These are phyloP conservation scores for Penicillium sp. DNA, from an alignment of 2,329 filamentous ascomycete genomes.

Conservation along the genomic window DNA sequence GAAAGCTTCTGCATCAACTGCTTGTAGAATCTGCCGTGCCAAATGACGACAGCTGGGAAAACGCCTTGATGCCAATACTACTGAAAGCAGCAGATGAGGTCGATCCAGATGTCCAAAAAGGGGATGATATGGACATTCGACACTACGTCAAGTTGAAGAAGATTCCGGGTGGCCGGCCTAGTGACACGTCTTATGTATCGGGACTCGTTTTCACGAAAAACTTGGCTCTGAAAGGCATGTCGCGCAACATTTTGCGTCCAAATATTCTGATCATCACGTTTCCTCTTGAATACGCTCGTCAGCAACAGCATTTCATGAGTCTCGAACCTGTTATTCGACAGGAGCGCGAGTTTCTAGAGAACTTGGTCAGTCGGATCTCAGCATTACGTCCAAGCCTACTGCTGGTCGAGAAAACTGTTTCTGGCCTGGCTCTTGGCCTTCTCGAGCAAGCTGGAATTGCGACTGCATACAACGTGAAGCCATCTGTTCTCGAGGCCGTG, in stretches of 20 bases:
- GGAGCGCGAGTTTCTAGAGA: conserved; percentile 88
- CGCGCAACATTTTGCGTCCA: conserved; percentile 76
- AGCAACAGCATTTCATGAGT: conserved; percentile 96
- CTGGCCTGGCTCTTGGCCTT: conserved; percentile 84
- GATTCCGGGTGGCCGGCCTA: conserved; percentile 83
- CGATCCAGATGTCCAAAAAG: conserved; percentile 82
- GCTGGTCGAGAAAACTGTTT: conserved; percentile 89
- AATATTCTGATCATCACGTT: conserved; percentile 92
- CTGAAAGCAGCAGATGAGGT: conserved; percentile 91
- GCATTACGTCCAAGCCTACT: conserved; percentile 81
- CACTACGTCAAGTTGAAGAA: conserved; percentile 98
- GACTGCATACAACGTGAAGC: conserved; percentile 94
- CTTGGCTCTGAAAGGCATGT: conserved; percentile 93
- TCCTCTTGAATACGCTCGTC: conserved; percentile 90
- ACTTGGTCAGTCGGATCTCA: conserved; percentile 87
- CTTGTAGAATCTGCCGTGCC: conserved; percentile 73
- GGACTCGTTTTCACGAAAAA: conserved; percentile 98
- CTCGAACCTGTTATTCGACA: conserved; percentile 94
- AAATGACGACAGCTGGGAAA: conserved; percentile 78
- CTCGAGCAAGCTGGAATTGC: conserved; percentile 86
- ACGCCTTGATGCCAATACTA: conserved; percentile 83
- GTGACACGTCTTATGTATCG: conserved; percentile 94
- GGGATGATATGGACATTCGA: conserved; percentile 94
- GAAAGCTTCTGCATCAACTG: conserved; percentile 78
- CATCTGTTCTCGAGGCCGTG: conserved; percentile 91